Base-by-base conservation (phyloP, 352 stramenopile genomes). In the Pythium grandisporangium region DNA sequence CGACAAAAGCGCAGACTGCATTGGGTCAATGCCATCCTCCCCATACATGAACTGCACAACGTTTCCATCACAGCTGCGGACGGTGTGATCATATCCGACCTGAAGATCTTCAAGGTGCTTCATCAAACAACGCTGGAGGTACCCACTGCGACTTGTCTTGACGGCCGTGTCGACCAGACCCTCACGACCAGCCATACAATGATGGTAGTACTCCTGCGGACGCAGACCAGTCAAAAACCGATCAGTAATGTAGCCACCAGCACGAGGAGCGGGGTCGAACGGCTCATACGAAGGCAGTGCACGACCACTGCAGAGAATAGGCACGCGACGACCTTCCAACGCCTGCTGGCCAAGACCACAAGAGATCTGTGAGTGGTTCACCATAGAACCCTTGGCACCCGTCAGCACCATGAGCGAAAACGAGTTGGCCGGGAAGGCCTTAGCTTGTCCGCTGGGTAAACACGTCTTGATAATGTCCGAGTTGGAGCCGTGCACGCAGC, bases 161-260 rank as follows among this genome's bases (percentile, higher is more conserved):
- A 99, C 96, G 40, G 97, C 96, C 24, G 97, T 99, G 66, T 98
- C 93, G 21, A 98, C 91, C 26, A 98, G 65, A 63, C 97, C 97
- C 77, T 99, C 97, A 54, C 97, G 79, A 13, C 97, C 97, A 50
- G 96, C 96, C 97, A 99, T 99, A 69, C 96, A 99, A 82, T 99
- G 97, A 63, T 99, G 99, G 72, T 99, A 99, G 71, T 99, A 99
- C 67, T 99, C 97, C 66, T 99, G 84, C 20, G 84, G 85, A 22
- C 84, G 71, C 41, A 96, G 63, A 37, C 97, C 97, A 30, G 96
- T 99, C 29, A 99, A 74, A 70, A 99, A 99, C 11, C 96, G 83
- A 72, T 99, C 97, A 19, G 94, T 97, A 52, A 99, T 97, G 71
- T 99, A 99, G 30, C 97, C 97, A 70, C 98, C 96, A 23, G 97